Base-by-base conservation (phyloP, 345 rosid species). In the Leavenworthia alabamica region DNA sequence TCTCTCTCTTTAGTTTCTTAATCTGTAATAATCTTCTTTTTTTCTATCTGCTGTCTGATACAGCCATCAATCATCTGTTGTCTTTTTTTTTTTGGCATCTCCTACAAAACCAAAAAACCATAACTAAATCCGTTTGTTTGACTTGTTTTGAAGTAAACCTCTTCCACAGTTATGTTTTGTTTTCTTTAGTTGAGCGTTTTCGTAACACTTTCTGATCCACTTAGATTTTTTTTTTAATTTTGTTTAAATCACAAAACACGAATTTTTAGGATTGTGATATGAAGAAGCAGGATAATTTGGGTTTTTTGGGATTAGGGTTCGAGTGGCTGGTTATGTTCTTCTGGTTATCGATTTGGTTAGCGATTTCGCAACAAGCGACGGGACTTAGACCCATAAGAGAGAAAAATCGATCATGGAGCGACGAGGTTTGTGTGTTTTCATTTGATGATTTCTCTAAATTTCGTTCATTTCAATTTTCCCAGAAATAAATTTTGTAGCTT, bases 341-440 rank as follows among this genome's bases (percentile, higher is more conserved):
- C 22, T 84, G 78, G 33, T 67, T 89, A 45, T 86, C 82, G 84
- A 61, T 89, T 71, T 74, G 72, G 63, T 78, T 79, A 33, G 47
- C 66, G 40, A 50, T 82, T 72, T 69, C 79, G 24, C 77, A 57
- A 60, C 84, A 94, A 24, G 97, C 68, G 67, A 70, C 42, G 27
- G 94, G 82, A 47, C 51, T 89, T 63, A 81, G 99, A 68, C 97
- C 99, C n/a, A 75, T 93, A 57, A 82, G 95, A 64, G 99, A 89
- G 75, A 82, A 86, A 70, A 46, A 82, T 60, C 86, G 83, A 66
- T 82, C 97, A 13, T 86, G 97, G 97, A 85, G 86, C 47, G 99
- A 89, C 71, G 96, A 93, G 94, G 99, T 93, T 52, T 42, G 89
- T 80, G 23, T 29, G 1, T 64, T 53, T 11, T 23, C 23, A 31